A percentile compares a stretch with the other conserved stretches of the same genome.
phyloP scores from a whole-genome alignment of 1,284 basidiomycete genomes.

The Moesziomyces antarcticus region DNA sequence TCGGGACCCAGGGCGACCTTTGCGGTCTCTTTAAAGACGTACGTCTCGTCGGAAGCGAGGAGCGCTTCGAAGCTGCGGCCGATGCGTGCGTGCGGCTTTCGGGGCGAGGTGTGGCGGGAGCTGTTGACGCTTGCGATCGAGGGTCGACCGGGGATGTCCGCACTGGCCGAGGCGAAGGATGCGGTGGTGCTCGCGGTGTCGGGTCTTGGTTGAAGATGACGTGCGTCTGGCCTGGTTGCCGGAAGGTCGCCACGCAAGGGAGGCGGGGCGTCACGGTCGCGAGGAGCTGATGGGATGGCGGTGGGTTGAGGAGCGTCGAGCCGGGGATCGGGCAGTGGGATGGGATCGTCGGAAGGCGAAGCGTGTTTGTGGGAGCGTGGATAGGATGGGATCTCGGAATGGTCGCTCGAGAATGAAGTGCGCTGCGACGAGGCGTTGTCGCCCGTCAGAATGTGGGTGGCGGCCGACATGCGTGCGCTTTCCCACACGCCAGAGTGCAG shows the following conservation, averaged over 20 bases:
- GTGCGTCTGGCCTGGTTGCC: constrained; percentile 2
- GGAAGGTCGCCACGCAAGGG: constrained; percentile 6
- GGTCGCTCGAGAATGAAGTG: constrained; percentile 29
- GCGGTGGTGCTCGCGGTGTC: constrained; percentile 28
- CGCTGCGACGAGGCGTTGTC: constrained; percentile 15
- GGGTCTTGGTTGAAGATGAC: constrained; percentile 11
- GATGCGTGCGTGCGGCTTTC: constrained; percentile 30
- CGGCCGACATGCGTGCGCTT: not conserved
- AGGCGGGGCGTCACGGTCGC: constrained; percentile 7
- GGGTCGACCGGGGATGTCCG: constrained; percentile 8
- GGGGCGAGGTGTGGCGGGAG: constrained; percentile 18
- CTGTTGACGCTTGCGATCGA: constrained; percentile 9
- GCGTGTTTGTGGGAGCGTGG: constrained; percentile 14
- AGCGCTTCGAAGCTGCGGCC: constrained; percentile 50
- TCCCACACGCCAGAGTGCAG: too few relatives aligned
- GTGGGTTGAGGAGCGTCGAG: constrained; percentile 2
- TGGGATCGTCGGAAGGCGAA: constrained; percentile 11
- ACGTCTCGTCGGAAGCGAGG: constrained; percentile 53
- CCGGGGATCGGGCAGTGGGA: constrained; percentile 2
- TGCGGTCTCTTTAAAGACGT: constrained; percentile 39
- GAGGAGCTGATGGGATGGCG: constrained; percentile 3
- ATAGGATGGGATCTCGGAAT: constrained; percentile 40
- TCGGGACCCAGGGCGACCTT: constrained; percentile 27
- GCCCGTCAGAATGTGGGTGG: constrained; percentile 9
- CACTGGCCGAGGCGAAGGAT: constrained; percentile 27